Evolutionary conservation across 306 rosid species (phyloP), one percentile per base, ranked within the genome.

Genomic region (Glycine latifolia): DNA sequence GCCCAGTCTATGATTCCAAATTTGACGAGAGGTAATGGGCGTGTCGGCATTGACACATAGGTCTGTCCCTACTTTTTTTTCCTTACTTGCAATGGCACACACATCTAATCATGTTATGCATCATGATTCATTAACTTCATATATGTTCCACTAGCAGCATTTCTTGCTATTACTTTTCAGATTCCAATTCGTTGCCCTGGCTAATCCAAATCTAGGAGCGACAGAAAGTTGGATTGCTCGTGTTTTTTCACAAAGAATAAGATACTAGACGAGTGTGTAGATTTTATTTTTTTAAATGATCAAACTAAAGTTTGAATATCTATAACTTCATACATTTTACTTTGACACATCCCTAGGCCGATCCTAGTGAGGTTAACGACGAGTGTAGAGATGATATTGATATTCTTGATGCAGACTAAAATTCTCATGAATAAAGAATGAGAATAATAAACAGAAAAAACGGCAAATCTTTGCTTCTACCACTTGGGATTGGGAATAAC

Each of bases 1-100:
- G 83, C 73, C 87, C 91, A 77, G 54, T 71, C 72, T 9, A 59
- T 73, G 86, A 77, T 85, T 87, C 83, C 70, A 58, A n/a, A 33
- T 79, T 87, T 86, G 88, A 84, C 77, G 47, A 83, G 49, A 70
- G 73, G 61, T 84, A 86, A 84, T 88, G 86, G 84, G 82, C 52
- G 67, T 79, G 84, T 84, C 78, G 60, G 72, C 61, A 72, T 84
- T 82, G 60, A 89, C 85, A 78, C 73, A 82, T 67, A 37, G 76
- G 63, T 52, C 54, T 89, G 76, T 81, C 82, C 31, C 31, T 26
- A 26, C 31, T 26, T 67, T 44, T 68, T 70, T 68, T 73, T 56
- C 44, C 31, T 4, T 43, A n/a, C 54, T 76, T 79, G 71, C 3
- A 47, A 70, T 71, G 16, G 54, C 62, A 44, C 81, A 65, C 69